A percentile compares a stretch with the other conserved stretches of the same genome.
Conservation (phyloP, 169 alveolate genomes). For the Cryptosporidium bovis region DNA sequence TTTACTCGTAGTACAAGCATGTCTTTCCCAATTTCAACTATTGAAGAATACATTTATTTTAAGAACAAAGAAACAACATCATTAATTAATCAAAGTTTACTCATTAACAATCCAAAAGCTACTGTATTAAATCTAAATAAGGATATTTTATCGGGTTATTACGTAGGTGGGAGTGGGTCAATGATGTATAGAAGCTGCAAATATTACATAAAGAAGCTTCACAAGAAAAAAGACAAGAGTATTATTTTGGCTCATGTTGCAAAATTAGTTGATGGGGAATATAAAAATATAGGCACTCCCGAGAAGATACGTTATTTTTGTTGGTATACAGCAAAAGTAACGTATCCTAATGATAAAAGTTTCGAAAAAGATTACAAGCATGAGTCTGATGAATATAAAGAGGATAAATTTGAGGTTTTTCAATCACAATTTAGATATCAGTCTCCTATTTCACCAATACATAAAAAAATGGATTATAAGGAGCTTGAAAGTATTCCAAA, state of each 20-base stretch:
- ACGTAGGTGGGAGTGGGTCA: constrained; percentile 68
- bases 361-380: constrained; percentile 23
- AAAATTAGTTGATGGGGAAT: constrained; percentile 13
- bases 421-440: constrained; percentile 9
- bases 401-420: constrained; percentile 5
- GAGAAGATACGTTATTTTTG: constrained; percentile 55
- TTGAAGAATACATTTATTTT: constrained; percentile 8
- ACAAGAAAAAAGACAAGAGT: background rate
- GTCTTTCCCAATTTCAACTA: constrained; percentile 13
- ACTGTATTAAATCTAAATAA: constrained; percentile 50
- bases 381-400: constrained; percentile 4
- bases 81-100: constrained; percentile 42
- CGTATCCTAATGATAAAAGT: constrained; percentile 45
- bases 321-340: constrained; percentile 55
- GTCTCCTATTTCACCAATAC: constrained; percentile 14
- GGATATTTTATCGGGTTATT: constrained; percentile 24
- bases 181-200: constrained; percentile 70
- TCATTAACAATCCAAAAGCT: constrained; percentile 45
- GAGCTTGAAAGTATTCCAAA: constrained; percentile 5
- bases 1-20: constrained; percentile 37
- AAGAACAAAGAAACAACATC: constrained; percentile 13
- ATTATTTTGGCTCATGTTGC: constrained; percentile 29
- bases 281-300: background rate
- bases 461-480: constrained; percentile 43
- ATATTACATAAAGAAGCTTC: constrained; percentile 31